phyloP scores from a whole-genome alignment of 106 monocot species.

The Alisma plantagoaquatica region DNA sequence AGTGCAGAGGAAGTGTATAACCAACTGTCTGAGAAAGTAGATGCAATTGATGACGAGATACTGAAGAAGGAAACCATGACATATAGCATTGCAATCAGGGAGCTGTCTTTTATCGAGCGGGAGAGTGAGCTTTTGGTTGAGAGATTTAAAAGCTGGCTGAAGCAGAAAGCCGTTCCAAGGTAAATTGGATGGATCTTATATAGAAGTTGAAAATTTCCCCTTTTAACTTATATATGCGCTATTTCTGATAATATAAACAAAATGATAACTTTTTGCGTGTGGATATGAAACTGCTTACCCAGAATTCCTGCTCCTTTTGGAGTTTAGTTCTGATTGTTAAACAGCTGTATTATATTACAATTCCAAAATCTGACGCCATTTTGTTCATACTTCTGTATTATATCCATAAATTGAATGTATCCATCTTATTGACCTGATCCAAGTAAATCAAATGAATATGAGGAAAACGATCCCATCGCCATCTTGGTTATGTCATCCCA shows the following conservation, averaged over 20 bases:
- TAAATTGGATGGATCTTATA: constrained; percentile 8
- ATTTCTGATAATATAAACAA: too few relatives aligned
- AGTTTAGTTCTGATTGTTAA: neutral
- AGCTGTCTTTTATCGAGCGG: constrained; percentile 64
- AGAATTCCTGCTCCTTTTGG: constrained; percentile 5
- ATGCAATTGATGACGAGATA: constrained; percentile 54
- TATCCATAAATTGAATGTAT: too few relatives aligned
- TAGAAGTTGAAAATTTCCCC: neutral
- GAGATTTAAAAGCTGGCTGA: constrained; percentile 30
- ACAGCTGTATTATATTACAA: neutral
- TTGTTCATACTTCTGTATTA: too few relatives aligned
- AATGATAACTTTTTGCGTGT: neutral
- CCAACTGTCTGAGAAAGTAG: constrained; percentile 52
- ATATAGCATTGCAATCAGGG: constrained; percentile 54
- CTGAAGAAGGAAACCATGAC: constrained; percentile 50
- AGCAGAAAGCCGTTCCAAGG: constrained; percentile 22
- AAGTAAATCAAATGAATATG: too few relatives aligned
- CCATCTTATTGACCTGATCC: too few relatives aligned
- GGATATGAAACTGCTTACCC: neutral
- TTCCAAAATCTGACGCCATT: too few relatives aligned
- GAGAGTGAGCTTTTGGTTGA: constrained; percentile 68
- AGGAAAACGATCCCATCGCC: too few relatives aligned
- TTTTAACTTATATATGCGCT: neutral
- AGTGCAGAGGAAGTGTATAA: constrained; percentile 40
- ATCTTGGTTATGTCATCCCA: too few relatives aligned